Evolutionary conservation across 139 green algal genomes (phyloP).

Genomic region (Astrephomene gubernaculifera): DNA sequence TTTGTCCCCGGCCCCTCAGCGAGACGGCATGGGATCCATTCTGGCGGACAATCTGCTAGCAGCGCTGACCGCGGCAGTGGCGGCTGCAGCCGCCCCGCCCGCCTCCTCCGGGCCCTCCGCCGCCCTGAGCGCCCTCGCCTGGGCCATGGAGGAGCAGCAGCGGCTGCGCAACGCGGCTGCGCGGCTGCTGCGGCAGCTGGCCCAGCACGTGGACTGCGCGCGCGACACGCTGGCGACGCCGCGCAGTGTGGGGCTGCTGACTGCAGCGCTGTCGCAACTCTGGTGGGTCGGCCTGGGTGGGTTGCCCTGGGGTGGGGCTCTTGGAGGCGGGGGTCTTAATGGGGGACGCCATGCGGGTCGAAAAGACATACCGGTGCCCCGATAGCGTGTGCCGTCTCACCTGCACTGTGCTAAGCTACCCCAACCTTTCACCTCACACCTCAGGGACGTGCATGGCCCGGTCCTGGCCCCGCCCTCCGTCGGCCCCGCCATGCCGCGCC

Average conservation of each 20-base stretch:
- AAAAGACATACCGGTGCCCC: too few species aligned
- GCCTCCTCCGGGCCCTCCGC: background rate
- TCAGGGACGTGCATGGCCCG: too few species aligned
- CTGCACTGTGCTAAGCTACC: too few species aligned
- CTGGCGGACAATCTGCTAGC: background rate
- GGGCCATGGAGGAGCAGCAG: background rate
- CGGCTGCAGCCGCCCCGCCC: background rate
- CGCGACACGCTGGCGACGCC: background rate
- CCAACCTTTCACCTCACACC: too few species aligned
- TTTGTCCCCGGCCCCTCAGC: too few species aligned
- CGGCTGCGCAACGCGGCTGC: conserved; percentile 18
- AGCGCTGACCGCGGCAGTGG: background rate
- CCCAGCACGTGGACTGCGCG: background rate
- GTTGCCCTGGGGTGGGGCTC: too few species aligned
- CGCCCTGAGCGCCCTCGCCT: too few species aligned
- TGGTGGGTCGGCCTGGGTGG: background rate
- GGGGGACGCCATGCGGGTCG: too few species aligned
- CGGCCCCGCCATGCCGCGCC: too few species aligned
- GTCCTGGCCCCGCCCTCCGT: too few species aligned
- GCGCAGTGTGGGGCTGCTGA: background rate
- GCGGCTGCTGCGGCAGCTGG: conserved; percentile 22
- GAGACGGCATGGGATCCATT: background rate
- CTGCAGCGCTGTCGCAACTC: background rate
- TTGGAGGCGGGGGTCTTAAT: too few species aligned
- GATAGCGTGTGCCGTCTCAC: too few species aligned